Evolutionary conservation across 202 grass and related monocot genomes (phyloP).

Genomic region (Carex sylvatica): DNA sequence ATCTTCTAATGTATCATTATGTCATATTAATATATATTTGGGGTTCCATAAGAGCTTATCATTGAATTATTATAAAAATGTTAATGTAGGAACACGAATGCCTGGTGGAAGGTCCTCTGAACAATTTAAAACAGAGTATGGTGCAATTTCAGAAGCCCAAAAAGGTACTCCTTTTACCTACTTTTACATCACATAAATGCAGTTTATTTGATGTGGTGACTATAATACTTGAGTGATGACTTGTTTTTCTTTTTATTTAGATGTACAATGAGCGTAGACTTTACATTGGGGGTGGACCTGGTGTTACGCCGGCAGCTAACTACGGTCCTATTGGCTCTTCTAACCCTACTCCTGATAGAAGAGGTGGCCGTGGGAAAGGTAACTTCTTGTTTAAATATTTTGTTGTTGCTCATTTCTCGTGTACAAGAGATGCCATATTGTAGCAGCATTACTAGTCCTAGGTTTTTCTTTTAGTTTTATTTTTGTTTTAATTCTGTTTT

Average conservation of each 20-base stretch:
- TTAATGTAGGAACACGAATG: constrained; percentile 88
- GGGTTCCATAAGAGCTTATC: constrained; percentile 5
- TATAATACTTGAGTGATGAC: neutral
- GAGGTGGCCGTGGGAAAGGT: constrained; percentile 80
- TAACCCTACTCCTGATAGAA: constrained; percentile 58
- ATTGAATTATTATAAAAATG: constrained; percentile 10
- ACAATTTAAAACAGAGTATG: constrained; percentile 99
- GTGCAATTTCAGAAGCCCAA: constrained; percentile 99
- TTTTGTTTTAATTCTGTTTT: constrained; percentile 12
- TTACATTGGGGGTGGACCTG: constrained; percentile 67
- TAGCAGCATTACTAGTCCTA: neutral
- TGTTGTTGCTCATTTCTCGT: neutral
- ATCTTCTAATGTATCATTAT: neutral
- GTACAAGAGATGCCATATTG: neutral
- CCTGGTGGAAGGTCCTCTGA: constrained; percentile 95
- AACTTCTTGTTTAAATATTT: constrained; percentile 5
- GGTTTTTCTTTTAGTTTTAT: neutral
- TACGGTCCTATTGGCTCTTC: constrained; percentile 45
- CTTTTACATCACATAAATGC: constrained; percentile 13
- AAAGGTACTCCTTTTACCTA: constrained; percentile 46
- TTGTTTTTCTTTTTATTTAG: constrained; percentile 39
- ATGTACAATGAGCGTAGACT: constrained; percentile 92
- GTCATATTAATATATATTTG: neutral
- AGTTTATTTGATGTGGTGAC: constrained; percentile 11
- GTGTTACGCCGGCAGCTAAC: constrained; percentile 49